Conservation (phyloP, 2,329 filamentous ascomycete genomes). For the Hymenoscyphus linearis region DNA sequence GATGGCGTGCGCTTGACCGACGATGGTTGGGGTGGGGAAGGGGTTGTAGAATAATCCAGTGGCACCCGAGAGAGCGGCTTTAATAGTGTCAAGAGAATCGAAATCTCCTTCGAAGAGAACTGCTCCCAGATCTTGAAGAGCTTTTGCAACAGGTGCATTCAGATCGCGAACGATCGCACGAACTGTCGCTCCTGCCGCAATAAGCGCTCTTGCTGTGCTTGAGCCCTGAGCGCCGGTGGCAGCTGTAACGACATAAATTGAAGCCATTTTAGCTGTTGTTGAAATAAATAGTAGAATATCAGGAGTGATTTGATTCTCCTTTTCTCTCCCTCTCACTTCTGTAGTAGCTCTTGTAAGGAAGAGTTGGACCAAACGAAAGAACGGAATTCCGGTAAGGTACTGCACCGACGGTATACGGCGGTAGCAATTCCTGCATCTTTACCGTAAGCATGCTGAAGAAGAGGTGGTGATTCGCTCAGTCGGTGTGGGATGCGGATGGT, state of each 20-base stretch:
- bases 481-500: background rate
- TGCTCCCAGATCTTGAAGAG: conserved; percentile 27
- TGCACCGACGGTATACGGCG: background rate
- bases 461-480: background rate
- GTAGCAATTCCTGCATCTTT: background rate
- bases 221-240: background rate
- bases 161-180: conserved; percentile 35
- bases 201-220: conserved; percentile 30
- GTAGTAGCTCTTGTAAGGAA: background rate
- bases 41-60: conserved; percentile 14
- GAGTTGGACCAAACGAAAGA: background rate
- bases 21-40: conserved; percentile 1
- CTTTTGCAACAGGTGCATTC: conserved; percentile 26
- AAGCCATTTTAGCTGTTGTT: background rate
- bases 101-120: conserved; percentile 36
- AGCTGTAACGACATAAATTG: background rate
- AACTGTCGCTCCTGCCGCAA: conserved; percentile 30
- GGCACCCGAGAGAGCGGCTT: conserved; percentile 33
- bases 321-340: background rate
- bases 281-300: background rate
- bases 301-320: background rate
- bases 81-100: conserved; percentile 30
- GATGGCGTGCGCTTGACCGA: conserved; percentile 6
- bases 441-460: background rate
- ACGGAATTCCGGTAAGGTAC: background rate